Evolutionary conservation across 1,284 basidiomycete species (phyloP).

Genomic region (Apiotrichum brassicae): DNA sequence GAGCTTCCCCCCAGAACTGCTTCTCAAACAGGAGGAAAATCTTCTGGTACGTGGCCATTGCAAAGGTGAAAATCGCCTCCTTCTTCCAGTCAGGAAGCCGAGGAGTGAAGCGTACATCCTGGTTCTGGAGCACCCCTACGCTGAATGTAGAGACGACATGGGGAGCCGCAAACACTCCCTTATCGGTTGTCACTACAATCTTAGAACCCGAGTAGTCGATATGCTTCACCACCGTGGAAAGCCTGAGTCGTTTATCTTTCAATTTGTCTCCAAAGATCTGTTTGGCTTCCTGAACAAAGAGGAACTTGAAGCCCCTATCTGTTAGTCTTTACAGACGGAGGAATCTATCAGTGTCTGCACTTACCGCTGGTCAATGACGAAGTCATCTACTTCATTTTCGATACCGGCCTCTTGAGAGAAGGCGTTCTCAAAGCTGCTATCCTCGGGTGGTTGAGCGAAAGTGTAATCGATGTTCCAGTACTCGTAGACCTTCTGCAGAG

Average conservation of each 20-base stretch:
- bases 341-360: neutral
- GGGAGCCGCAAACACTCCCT: slow-evolving; percentile 50
- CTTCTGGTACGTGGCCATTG: slow-evolving; percentile 64
- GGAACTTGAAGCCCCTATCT: slow-evolving; percentile 56
- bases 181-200: slow-evolving; percentile 51
- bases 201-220: slow-evolving; percentile 50
- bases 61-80: slow-evolving; percentile 60
- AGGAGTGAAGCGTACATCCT: slow-evolving; percentile 57
- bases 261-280: slow-evolving; percentile 57
- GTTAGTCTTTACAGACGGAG: too few relatives aligned
- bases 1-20: slow-evolving; percentile 65
- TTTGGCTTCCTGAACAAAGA: slow-evolving; percentile 54
- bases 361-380: slow-evolving; percentile 21
- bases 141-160: slow-evolving; percentile 61
- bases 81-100: slow-evolving; percentile 58
- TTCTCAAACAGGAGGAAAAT: slow-evolving; percentile 61
- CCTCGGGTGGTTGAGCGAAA: slow-evolving; percentile 20
- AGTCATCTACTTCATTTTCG: slow-evolving; percentile 15
- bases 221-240: slow-evolving; percentile 54
- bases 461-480: slow-evolving; percentile 25
- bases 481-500: slow-evolving; percentile 20
- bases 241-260: slow-evolving; percentile 51
- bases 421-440: slow-evolving; percentile 19
- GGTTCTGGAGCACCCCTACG: slow-evolving; percentile 54
- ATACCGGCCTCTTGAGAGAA: slow-evolving; percentile 21